Evolutionary conservation across 2,329 filamentous ascomycete genomes (phyloP).

Genomic region (Paradendryphiella salina): DNA sequence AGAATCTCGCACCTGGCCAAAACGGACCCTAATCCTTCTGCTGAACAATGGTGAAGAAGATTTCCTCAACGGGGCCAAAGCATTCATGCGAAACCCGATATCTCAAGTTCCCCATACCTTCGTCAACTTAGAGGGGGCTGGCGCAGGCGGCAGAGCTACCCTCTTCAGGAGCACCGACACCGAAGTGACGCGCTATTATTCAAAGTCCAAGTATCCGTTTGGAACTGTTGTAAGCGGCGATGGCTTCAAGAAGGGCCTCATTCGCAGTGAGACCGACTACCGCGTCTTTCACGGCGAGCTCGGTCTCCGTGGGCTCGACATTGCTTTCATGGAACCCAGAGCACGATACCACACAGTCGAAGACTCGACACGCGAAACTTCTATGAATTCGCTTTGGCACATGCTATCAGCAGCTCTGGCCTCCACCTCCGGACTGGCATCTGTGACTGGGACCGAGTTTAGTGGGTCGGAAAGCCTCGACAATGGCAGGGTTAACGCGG

Average conservation of each 20-base stretch:
- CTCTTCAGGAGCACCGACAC: slow-evolving; percentile 87
- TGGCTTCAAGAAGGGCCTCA: slow-evolving; percentile 76
- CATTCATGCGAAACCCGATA: slow-evolving; percentile 81
- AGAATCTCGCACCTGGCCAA: slow-evolving; percentile 66
- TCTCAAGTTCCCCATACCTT: slow-evolving; percentile 83
- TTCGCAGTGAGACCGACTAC: slow-evolving; percentile 89
- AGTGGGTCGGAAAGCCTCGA: slow-evolving; percentile 59
- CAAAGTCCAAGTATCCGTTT: slow-evolving; percentile 72
- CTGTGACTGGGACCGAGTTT: slow-evolving; percentile 68
- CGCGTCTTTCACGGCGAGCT: slow-evolving; percentile 75
- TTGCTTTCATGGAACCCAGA: slow-evolving; percentile 87
- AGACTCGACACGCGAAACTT: slow-evolving; percentile 81
- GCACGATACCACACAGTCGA: slow-evolving; percentile 88
- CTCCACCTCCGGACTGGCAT: slow-evolving; percentile 72
- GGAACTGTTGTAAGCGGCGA: slow-evolving; percentile 81
- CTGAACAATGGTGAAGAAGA: slow-evolving; percentile 98
- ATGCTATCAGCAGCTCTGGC: slow-evolving; percentile 86
- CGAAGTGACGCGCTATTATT: slow-evolving; percentile 80
- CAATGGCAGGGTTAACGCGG: slow-evolving; percentile 66
- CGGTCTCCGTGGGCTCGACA: slow-evolving; percentile 84
- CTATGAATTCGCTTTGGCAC: slow-evolving; percentile 77
- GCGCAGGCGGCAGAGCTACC: slow-evolving; percentile 83
- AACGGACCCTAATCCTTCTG: slow-evolving; percentile 77
- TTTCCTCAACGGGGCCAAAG: slow-evolving; percentile 81
- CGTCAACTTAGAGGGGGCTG: slow-evolving; percentile 91